These are phyloP conservation scores for Apophysomyces elegans DNA, from an alignment of 371 early-diverging fungal genomes.

Conservation along the genomic window DNA sequence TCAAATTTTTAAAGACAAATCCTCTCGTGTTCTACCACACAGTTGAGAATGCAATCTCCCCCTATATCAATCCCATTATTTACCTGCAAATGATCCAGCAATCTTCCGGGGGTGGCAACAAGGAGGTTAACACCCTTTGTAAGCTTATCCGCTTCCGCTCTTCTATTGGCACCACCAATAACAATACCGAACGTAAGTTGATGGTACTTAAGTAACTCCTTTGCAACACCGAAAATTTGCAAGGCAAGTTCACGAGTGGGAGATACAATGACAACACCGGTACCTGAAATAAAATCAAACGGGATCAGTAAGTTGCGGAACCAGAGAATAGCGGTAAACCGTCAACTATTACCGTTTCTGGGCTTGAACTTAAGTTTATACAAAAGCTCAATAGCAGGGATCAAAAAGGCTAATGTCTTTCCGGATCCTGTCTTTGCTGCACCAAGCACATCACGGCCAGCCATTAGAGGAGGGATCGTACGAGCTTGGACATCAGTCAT, in stretches of 20 bases:
- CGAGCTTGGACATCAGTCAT: slow-evolving; percentile 99
- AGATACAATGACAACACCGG: slow-evolving; percentile 95
- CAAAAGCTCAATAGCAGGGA: slow-evolving; percentile 95
- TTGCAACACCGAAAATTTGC: slow-evolving; percentile 98
- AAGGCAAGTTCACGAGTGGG: slow-evolving; percentile 99
- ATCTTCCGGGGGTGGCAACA: slow-evolving; percentile 98
- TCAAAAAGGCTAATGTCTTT: slow-evolving; percentile 98
- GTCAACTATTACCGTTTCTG: slow-evolving; percentile 75
- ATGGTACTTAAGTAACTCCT: slow-evolving; percentile 90
- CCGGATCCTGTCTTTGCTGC: slow-evolving; percentile 99
- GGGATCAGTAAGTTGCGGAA: neutral
- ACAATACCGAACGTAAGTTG: slow-evolving; percentile 93
- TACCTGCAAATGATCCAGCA: slow-evolving; percentile 91
- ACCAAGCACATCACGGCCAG: slow-evolving; percentile 97
- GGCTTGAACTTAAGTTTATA: slow-evolving; percentile 88
- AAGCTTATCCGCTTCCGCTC: slow-evolving; percentile 94
- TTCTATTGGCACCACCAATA: slow-evolving; percentile 97
- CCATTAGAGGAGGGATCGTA: slow-evolving; percentile 92
- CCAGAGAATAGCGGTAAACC: too few relatives aligned
- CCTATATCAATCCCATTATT: neutral
- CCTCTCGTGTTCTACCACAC: slow-evolving; percentile 81
- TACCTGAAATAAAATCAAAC: slow-evolving; percentile 54
- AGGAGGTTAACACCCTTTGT: slow-evolving; percentile 93
- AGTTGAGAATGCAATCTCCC: neutral
- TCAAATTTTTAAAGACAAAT: slow-evolving; percentile 88